Evolutionary conservation across 345 rosid species (phyloP).

Genomic region (Ailanthus altissimus): DNA sequence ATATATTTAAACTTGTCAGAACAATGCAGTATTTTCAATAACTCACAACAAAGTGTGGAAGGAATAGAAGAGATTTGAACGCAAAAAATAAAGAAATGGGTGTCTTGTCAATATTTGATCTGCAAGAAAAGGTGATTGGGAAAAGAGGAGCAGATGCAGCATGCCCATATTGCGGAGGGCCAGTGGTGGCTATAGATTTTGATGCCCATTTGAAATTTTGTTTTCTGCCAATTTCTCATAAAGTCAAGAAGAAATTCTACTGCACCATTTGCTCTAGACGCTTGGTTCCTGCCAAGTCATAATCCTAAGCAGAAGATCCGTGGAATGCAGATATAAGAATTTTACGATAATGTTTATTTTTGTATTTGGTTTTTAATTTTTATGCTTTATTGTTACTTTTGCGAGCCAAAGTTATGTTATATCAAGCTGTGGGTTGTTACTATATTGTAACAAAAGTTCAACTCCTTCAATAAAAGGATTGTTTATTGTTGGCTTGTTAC

Average conservation of each 20-base stretch:
- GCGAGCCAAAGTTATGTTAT: background rate
- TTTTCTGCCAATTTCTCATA: constrained; percentile 35
- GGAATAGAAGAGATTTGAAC: background rate
- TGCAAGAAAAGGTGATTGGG: constrained; percentile 21
- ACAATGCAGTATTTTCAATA: background rate
- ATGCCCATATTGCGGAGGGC: constrained; percentile 34
- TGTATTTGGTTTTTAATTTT: background rate
- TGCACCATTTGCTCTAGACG: constrained; percentile 38
- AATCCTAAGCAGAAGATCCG: background rate
- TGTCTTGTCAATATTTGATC: constrained; percentile 15
- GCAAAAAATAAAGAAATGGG: constrained; percentile 17
- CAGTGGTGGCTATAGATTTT: constrained; percentile 24
- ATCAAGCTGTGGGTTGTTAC: background rate
- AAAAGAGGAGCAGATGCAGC: constrained; percentile 15
- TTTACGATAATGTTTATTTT: background rate
- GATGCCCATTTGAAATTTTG: constrained; percentile 23
- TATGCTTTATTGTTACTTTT: background rate
- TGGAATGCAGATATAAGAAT: too few species aligned
- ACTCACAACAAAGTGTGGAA: background rate
- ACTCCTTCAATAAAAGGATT: background rate
- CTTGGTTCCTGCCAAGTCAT: constrained; percentile 12
- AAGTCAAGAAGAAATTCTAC: constrained; percentile 26
- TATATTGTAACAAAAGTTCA: background rate
- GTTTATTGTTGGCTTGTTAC: background rate
- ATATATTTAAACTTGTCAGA: too few species aligned